Evolutionary conservation across 805 yeast genomes (phyloP), one percentile per base, ranked within the genome.

Genomic region (Saccharomycopsis fibuligera): DNA sequence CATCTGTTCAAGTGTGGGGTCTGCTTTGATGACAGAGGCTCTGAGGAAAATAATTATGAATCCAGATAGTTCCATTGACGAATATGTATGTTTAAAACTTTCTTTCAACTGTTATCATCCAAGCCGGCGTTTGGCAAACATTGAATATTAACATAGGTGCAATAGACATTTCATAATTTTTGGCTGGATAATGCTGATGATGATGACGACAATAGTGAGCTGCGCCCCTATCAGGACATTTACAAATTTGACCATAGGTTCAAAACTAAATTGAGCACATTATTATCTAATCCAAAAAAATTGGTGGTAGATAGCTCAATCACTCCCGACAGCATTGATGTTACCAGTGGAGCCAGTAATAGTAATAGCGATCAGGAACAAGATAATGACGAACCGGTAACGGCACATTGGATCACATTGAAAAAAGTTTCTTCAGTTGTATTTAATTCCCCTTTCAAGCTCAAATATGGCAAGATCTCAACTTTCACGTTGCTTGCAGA

Each of bases 391-490:
- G 12, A 8, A 29, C 12, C 12, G 31, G 31, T 10, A 17, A 30
- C 21, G 37, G 24, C 47, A 5, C 35, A 24, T 5, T 50, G 54
- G 54, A 29, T 25, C 6, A 14, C 29, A 17, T 41, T 50, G 33
- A 17, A 39, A 8, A 46, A 46, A 35, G 38, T 47, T 5, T 36
- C 50, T 2, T 21, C 25, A 10, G 24, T 47, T 4, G 16, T 51
- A n/a, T 49, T 16, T 30, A 42, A 41, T 21, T 16, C 46, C 27
- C 33, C 29, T 24, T 51, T 45, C 43, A 45, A 27, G 19, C 12
- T 36, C 17, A 51, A 51, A 19, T 70, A 73, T 56, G 90, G 91
- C 0, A 12, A 5, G 6, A 68, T 72, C 1, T 78, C 83, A 0
- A 66, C 76, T 0, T 60, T 69, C 23, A 57, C 79, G 12, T 60